Base-by-base conservation (phyloP, 306 rosid species). In the Lupinus albus region DNA sequence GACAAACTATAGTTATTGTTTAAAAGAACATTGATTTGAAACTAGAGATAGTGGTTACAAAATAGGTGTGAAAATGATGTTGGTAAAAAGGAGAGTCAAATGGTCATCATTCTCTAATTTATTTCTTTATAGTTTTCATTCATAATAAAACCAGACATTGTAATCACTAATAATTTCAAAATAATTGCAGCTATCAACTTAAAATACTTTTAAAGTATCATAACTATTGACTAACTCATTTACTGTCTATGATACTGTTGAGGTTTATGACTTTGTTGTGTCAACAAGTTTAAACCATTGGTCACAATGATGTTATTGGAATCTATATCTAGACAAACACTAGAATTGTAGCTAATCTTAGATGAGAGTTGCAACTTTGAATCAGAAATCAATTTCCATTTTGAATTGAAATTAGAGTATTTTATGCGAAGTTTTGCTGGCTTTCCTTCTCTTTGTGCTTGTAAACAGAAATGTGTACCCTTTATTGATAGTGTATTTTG, bases 231-330 rank as follows among this genome's bases (percentile, higher is more conserved):
- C 4, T 78, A 44, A 35, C 54, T 61, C 1, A 78, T 25, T 3
- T 2, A 2, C 4, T 53, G 28, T 60, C 9, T 2, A 55, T 33
- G 86, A 65, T 13, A 64, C 39, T 2, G 15, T 6, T 18, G 68
- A 2, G 14, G 41, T 46, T 45, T 81, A 61, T 25, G 71, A 64
- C 71, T 79, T 70, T 1, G 91, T 73, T 70, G 79, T 84, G 55
- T 83, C 82, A 13, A 88, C 91, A n/a, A 88, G 91, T 68, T 77
- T 83, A 77, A 88, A 88, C 97, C 96, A 88, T 28, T 91, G 45
- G 95, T 86, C 64, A 88, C 76, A 20, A 91, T 17, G n/a, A 39
- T 52, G 54, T 85, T 84, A 67, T 72, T 70, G 63, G 87, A 46
- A 41, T 86, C 93, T 0, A 83, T 85, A 11, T 91, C 93, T 1